These are phyloP conservation scores for Trichoderma orchidacearum DNA, from an alignment of 495 filamentous ascomycete species.

Conservation along the genomic window DNA sequence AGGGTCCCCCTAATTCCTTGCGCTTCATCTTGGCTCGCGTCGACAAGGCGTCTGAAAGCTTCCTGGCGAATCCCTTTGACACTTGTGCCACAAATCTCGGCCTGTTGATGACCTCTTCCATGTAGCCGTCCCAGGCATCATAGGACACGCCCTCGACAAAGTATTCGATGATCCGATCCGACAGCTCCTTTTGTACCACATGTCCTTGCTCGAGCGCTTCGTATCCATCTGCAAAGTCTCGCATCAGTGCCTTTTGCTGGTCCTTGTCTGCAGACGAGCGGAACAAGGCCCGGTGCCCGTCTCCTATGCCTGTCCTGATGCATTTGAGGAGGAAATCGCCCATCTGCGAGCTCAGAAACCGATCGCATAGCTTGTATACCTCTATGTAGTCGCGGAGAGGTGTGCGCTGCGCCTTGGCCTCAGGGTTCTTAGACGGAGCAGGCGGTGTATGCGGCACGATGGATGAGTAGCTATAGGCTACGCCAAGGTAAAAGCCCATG, in stretches of 20 bases:
- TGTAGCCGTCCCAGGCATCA: background rate
- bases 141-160: background rate
- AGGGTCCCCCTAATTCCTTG: background rate
- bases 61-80: background rate
- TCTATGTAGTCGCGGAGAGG: background rate
- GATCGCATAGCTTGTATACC: background rate
- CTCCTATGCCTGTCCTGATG: background rate
- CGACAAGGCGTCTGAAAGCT: background rate
- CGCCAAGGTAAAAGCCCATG: background rate
- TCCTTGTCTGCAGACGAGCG: background rate
- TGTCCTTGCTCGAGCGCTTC: background rate
- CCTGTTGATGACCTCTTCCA: background rate
- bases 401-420: background rate
- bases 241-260: background rate
- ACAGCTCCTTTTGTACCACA: background rate
- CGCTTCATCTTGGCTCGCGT: background rate
- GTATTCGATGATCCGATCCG: background rate
- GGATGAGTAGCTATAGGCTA: background rate
- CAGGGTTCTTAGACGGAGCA: background rate
- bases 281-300: background rate
- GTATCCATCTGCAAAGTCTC: slow-evolving; percentile 1
- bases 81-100: background rate
- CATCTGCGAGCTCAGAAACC: background rate
- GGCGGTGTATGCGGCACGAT: background rate
- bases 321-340: background rate